Percentiles rank a stretch among this genome's conserved stretches.
These are phyloP conservation scores for Colletotrichum plurivorum DNA, from an alignment of 2,329 filamentous ascomycete species.

Conservation along the genomic window DNA sequence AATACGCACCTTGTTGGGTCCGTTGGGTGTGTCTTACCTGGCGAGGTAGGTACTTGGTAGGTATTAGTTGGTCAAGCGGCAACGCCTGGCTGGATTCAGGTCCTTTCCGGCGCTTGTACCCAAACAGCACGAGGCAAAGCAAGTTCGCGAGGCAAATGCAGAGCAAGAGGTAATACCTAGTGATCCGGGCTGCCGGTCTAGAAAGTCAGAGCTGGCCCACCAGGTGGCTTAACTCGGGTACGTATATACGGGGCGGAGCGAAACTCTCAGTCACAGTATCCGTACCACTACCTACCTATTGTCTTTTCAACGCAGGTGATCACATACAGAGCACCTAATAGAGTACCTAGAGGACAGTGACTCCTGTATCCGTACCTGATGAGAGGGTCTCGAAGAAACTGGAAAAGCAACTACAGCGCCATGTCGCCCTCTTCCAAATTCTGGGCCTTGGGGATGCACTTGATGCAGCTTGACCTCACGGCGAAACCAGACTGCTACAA, in stretches of 20 bases:
- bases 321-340: too few species aligned
- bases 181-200: too few species aligned
- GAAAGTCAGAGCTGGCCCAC: too few species aligned
- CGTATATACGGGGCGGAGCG: slow-evolving; percentile 25
- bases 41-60: background rate
- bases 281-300: too few species aligned
- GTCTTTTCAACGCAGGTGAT: too few species aligned
- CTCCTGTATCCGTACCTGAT: too few species aligned
- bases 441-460: background rate
- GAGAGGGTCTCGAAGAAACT: background rate
- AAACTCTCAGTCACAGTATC: slow-evolving; percentile 19
- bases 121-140: background rate
- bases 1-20: too few species aligned
- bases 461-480: slow-evolving; percentile 21
- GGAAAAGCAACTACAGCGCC: background rate
- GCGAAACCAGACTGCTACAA: slow-evolving; percentile 23
- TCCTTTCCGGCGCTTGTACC: slow-evolving; percentile 17
- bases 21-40: too few species aligned
- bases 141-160: background rate
- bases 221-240: background rate
- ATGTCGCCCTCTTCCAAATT: background rate
- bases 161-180: too few species aligned
- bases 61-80: slow-evolving; percentile 2
- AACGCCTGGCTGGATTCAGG: background rate
- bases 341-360: too few species aligned